A percentile compares a stretch with the other conserved stretches of the same genome.
Evolutionary conservation across 1,284 basidiomycete genomes (phyloP).

Genomic region (Lentinus polychrous): DNA sequence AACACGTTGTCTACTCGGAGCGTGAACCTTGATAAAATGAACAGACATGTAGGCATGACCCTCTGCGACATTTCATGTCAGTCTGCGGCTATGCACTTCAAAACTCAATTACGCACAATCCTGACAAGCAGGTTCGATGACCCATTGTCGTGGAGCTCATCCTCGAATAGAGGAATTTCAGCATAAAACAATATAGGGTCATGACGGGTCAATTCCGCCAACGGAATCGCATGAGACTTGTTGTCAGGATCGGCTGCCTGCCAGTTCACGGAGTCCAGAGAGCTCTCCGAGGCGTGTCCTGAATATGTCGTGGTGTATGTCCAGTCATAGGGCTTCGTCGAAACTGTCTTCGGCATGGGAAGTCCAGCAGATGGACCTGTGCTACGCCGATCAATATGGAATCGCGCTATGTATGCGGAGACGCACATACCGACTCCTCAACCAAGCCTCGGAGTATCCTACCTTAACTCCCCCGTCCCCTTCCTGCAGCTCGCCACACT

Average conservation of each 20-base stretch:
- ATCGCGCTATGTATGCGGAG: neutral
- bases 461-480: conserved; percentile 92
- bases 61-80: conserved; percentile 47
- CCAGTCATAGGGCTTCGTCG: conserved; percentile 94
- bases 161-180: conserved; percentile 87
- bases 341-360: conserved; percentile 66
- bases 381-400: conserved; percentile 27
- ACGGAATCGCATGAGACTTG: conserved; percentile 61
- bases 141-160: conserved; percentile 93
- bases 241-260: conserved; percentile 45
- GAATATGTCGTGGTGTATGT: conserved; percentile 90
- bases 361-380: conserved; percentile 57
- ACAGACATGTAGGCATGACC: conserved; percentile 96
- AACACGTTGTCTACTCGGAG: conserved; percentile 93
- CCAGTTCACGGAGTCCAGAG: conserved; percentile 32
- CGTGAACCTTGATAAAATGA: conserved; percentile 89
- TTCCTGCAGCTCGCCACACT: conserved; percentile 66
- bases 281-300: conserved; percentile 42
- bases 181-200: conserved; percentile 96
- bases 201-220: conserved; percentile 78
- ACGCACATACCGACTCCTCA: conserved; percentile 67
- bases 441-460: conserved; percentile 91
- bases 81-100: neutral
- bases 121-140: conserved; percentile 76
- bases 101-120: conserved; percentile 58